Evolutionary conservation across 805 yeast genomes (phyloP).

Genomic region (Candida ortonii): DNA sequence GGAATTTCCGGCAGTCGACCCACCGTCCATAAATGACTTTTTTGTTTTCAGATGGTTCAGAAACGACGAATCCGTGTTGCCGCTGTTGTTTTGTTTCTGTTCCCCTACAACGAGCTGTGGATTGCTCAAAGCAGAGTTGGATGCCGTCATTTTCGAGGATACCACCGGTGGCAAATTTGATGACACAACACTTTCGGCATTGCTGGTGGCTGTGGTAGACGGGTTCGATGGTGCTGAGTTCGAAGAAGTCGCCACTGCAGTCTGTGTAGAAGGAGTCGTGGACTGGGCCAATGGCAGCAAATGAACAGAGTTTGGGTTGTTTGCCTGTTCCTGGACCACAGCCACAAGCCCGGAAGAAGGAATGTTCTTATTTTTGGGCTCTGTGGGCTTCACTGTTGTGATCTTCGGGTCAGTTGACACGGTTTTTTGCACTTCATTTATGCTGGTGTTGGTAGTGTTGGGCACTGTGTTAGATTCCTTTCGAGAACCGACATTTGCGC

Average conservation of each 20-base stretch:
- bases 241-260: slow-evolving; percentile 1
- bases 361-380: slow-evolving; percentile 12
- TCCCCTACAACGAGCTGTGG: slow-evolving; percentile 3
- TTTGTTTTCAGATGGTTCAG: slow-evolving; percentile 24
- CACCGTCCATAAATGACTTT: slow-evolving; percentile 20
- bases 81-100: slow-evolving; percentile 2
- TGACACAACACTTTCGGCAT: neutral
- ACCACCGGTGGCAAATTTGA: slow-evolving; percentile 1
- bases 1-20: slow-evolving; percentile 3
- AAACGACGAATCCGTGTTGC: slow-evolving; percentile 18
- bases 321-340: slow-evolving; percentile 30
- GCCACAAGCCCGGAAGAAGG: slow-evolving; percentile 25
- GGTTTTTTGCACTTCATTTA: slow-evolving; percentile 10
- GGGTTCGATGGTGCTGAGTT: slow-evolving; percentile 1
- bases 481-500: no score
- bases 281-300: slow-evolving; percentile 18
- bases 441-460: neutral
- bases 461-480: no score
- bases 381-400: slow-evolving; percentile 4
- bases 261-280: slow-evolving; percentile 7
- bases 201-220: slow-evolving; percentile 1
- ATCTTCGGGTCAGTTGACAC: slow-evolving; percentile 5
- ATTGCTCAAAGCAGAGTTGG: neutral
- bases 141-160: neutral
- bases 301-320: slow-evolving; percentile 22